Conservation (phyloP, 345 rosid species). For the Carallia pectinifolia region DNA sequence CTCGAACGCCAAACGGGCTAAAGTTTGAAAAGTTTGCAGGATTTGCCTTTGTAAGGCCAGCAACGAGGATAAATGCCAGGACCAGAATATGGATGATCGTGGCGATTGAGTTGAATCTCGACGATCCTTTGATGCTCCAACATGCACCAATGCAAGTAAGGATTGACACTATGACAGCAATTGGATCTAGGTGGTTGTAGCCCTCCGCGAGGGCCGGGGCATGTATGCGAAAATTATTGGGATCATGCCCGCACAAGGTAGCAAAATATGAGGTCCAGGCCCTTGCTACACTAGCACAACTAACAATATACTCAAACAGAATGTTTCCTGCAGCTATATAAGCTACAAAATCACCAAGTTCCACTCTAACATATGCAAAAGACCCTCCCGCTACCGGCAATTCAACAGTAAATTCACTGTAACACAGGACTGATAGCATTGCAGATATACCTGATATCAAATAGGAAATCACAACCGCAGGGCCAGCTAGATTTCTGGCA, state of each 20-base stretch:
- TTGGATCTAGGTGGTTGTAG: slow-evolving; percentile 19
- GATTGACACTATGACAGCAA: slow-evolving; percentile 16
- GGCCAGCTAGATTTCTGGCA: slow-evolving; percentile 46
- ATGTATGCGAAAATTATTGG: slow-evolving; percentile 19
- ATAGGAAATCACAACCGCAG: slow-evolving; percentile 52
- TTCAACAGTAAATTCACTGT: slow-evolving; percentile 53
- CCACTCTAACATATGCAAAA: slow-evolving; percentile 43
- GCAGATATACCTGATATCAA: slow-evolving; percentile 48
- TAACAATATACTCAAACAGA: slow-evolving; percentile 21
- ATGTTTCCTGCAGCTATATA: slow-evolving; percentile 29
- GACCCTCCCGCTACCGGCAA: slow-evolving; percentile 65
- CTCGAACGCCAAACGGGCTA: slow-evolving; percentile 11
- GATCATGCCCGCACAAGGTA: slow-evolving; percentile 18
- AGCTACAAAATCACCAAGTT: slow-evolving; percentile 28
- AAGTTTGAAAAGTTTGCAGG: slow-evolving; percentile 11
- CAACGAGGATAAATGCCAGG: slow-evolving; percentile 13
- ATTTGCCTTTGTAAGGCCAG: slow-evolving; percentile 23
- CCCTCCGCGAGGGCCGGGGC: slow-evolving; percentile 12
- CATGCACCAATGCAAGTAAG: slow-evolving; percentile 18
- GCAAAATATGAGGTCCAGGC: slow-evolving; percentile 33
- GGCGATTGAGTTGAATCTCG: slow-evolving; percentile 21
- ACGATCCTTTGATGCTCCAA: slow-evolving; percentile 26
- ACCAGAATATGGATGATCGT: slow-evolving; percentile 16
- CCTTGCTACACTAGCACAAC: slow-evolving; percentile 25
- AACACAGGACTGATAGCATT: slow-evolving; percentile 53